These are phyloP conservation scores for Irpex lacteus DNA, from an alignment of 1,284 basidiomycete genomes.

Conservation along the genomic window DNA sequence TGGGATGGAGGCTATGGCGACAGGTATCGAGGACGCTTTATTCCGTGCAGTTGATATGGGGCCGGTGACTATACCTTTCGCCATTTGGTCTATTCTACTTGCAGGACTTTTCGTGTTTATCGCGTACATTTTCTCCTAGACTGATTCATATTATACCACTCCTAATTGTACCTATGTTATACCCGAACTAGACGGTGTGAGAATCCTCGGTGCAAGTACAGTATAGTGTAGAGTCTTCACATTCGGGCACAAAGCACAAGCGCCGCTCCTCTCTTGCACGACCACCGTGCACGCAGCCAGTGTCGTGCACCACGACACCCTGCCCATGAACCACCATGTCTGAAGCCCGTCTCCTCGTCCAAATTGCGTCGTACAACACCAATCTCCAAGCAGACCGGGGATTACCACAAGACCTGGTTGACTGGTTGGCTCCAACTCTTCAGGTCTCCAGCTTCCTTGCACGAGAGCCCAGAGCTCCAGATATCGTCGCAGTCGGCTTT, in stretches of 20 bases:
- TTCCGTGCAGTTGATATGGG: slow-evolving; percentile 53
- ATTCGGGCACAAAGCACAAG: background rate
- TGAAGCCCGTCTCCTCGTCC: slow-evolving; percentile 54
- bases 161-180: no score
- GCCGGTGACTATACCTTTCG: slow-evolving; percentile 19
- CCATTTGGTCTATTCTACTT: slow-evolving; percentile 3
- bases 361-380: slow-evolving; percentile 85
- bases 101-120: slow-evolving; percentile 6
- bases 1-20: slow-evolving; percentile 64
- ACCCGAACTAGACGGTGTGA: no score
- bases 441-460: slow-evolving; percentile 72
- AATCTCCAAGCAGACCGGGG: slow-evolving; percentile 73
- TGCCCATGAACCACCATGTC: slow-evolving; percentile 4
- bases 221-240: background rate
- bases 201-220: no score
- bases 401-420: slow-evolving; percentile 77
- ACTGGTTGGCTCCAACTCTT: slow-evolving; percentile 78
- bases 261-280: background rate
- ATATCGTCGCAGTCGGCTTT: slow-evolving; percentile 87
- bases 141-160: background rate
- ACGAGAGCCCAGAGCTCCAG: slow-evolving; percentile 58
- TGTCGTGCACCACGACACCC: background rate
- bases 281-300: background rate
- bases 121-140: background rate
- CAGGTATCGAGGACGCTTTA: slow-evolving; percentile 56